A percentile compares a stretch with the other conserved stretches of the same genome.
Evolutionary conservation across 805 yeast genomes (phyloP).

Genomic region (Priceomyces carsonii): DNA sequence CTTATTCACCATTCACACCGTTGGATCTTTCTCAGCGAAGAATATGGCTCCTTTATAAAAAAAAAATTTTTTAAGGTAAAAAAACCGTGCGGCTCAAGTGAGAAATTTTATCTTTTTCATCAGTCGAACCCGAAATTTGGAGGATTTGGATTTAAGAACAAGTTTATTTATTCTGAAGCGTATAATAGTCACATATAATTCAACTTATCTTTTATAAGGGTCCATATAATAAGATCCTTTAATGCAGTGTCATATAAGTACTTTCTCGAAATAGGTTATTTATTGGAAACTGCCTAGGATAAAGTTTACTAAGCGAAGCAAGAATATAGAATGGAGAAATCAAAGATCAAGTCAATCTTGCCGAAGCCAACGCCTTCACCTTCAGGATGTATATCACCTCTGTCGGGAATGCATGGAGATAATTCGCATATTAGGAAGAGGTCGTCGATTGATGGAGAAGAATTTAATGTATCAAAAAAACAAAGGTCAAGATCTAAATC

Average conservation of each 20-base stretch:
- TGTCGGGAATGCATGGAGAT: not conserved
- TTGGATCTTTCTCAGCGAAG: not conserved
- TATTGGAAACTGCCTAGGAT: no score
- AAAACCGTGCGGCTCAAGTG: conserved; percentile 6
- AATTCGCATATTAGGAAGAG: conserved; percentile 3
- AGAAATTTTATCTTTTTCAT: conserved; percentile 30
- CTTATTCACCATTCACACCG: no score
- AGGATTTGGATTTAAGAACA: no score
- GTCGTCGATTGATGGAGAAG: conserved; percentile 1
- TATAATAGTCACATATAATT: no score
- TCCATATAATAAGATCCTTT: no score
- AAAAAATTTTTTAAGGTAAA: not conserved
- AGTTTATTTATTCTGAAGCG: no score
- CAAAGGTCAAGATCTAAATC: conserved; percentile 8
- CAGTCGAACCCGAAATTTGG: conserved; percentile 14
- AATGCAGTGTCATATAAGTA: no score
- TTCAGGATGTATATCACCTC: conserved; percentile 3
- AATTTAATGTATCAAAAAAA: conserved; percentile 2
- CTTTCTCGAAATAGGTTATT: no score
- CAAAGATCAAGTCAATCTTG: conserved; percentile 41
- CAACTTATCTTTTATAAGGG: not conserved
- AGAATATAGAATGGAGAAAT: conserved; percentile 37
- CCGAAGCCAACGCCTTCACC: conserved; percentile 38
- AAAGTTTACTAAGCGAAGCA: conserved; percentile 1
- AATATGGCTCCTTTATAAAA: not conserved